Evolutionary conservation across 306 rosid species (phyloP).

Genomic region (Cicer yamashitae): DNA sequence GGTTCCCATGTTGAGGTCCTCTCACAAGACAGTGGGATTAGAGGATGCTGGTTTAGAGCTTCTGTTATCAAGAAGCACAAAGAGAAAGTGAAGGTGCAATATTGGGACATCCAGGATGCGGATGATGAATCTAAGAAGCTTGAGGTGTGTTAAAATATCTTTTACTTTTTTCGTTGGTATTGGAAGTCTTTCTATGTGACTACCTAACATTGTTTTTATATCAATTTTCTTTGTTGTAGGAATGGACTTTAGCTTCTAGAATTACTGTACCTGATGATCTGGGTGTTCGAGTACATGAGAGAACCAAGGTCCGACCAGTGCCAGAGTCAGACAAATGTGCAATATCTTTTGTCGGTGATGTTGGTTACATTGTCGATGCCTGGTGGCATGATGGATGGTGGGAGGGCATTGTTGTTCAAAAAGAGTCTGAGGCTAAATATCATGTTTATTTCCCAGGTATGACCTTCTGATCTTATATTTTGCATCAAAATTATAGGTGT

Average conservation of each 20-base stretch:
- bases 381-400: constrained; percentile 98
- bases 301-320: constrained; percentile 69
- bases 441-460: constrained; percentile 83
- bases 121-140: constrained; percentile 72
- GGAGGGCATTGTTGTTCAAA: constrained; percentile 82
- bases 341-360: constrained; percentile 49
- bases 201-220: neutral
- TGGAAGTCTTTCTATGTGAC: neutral
- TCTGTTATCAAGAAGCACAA: constrained; percentile 64
- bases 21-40: constrained; percentile 87
- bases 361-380: constrained; percentile 75
- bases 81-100: constrained; percentile 81
- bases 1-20: constrained; percentile 84
- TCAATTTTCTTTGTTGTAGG: constrained; percentile 51
- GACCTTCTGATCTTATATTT: neutral
- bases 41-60: constrained; percentile 95
- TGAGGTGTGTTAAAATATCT: constrained; percentile 58
- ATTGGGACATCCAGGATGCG: constrained; percentile 78
- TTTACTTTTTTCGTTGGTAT: neutral
- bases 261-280: constrained; percentile 61
- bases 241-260: constrained; percentile 79
- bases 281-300: constrained; percentile 57
- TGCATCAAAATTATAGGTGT: neutral
- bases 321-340: constrained; percentile 43
- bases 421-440: constrained; percentile 55